A percentile compares a stretch with the other conserved stretches of the same genome.
Evolutionary conservation across 345 rosid species (phyloP).

Genomic region (Sonneratia caseolaris): DNA sequence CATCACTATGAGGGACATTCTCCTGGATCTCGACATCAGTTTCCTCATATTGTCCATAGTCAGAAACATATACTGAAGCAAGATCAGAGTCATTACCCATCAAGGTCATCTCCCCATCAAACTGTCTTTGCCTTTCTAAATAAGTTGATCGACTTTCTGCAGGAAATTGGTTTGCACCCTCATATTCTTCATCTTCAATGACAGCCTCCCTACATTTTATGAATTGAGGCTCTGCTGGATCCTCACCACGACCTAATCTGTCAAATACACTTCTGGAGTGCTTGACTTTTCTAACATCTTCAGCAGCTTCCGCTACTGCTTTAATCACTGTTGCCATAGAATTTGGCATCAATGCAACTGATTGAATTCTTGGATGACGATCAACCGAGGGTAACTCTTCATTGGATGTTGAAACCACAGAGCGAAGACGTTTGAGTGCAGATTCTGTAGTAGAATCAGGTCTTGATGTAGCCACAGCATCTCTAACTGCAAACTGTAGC

Average conservation of each 20-base stretch:
- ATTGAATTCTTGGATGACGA: slow-evolving; percentile 43
- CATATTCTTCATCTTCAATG: slow-evolving; percentile 37
- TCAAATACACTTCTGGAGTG: slow-evolving; percentile 81
- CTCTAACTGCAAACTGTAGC: slow-evolving; percentile 92
- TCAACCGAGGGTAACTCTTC: slow-evolving; percentile 30
- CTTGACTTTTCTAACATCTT: slow-evolving; percentile 54
- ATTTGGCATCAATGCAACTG: slow-evolving; percentile 62
- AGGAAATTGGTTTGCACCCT: slow-evolving; percentile 21
- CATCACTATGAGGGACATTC: slow-evolving; percentile 21
- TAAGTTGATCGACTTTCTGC: slow-evolving; percentile 17
- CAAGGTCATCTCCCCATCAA: slow-evolving; percentile 24
- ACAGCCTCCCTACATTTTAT: slow-evolving; percentile 26
- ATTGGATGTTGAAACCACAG: slow-evolving; percentile 62
- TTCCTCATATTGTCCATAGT: slow-evolving; percentile 41
- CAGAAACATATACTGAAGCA: slow-evolving; percentile 33
- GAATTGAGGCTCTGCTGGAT: slow-evolving; percentile 21
- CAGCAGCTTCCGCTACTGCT: slow-evolving; percentile 90
- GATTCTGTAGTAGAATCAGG: slow-evolving; percentile 41
- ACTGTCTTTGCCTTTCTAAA: slow-evolving; percentile 27
- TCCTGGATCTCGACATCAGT: slow-evolving; percentile 17
- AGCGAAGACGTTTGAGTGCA: slow-evolving; percentile 73
- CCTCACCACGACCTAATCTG: slow-evolving; percentile 54
- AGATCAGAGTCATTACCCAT: slow-evolving; percentile 32
- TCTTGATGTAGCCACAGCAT: slow-evolving; percentile 70
- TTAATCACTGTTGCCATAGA: slow-evolving; percentile 64